These are phyloP conservation scores for Pleurotus giganteus DNA, from an alignment of 768 basidiomycete genomes.

Conservation along the genomic window DNA sequence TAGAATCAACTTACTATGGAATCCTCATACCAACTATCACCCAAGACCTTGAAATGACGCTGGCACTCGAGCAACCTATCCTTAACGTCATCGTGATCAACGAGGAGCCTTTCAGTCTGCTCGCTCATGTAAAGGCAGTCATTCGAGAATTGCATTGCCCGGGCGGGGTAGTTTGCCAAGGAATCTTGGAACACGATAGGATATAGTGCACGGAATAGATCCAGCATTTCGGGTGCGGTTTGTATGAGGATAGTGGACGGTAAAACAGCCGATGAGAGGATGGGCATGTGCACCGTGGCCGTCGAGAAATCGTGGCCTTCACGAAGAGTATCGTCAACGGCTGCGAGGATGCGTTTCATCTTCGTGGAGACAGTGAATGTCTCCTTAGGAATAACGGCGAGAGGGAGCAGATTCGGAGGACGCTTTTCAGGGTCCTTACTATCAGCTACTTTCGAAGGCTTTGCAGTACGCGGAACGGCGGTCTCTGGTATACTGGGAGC, in stretches of 20 bases:
- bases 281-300: slow-evolving; percentile 47
- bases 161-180: slow-evolving; percentile 45
- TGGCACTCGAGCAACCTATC: slow-evolving; percentile 52
- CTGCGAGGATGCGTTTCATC: slow-evolving; percentile 49
- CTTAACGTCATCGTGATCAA: slow-evolving; percentile 27
- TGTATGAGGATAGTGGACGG: slow-evolving; percentile 55
- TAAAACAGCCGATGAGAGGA: slow-evolving; percentile 32
- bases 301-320: slow-evolving; percentile 61
- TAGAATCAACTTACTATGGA: slow-evolving; percentile 52
- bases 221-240: slow-evolving; percentile 64
- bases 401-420: slow-evolving; percentile 22
- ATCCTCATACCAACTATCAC: slow-evolving; percentile 70
- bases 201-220: slow-evolving; percentile 77
- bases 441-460: not conserved
- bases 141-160: slow-evolving; percentile 77
- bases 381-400: slow-evolving; percentile 39
- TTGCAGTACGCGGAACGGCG: not conserved
- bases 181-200: slow-evolving; percentile 56
- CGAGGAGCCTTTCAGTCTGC: slow-evolving; percentile 44
- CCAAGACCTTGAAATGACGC: slow-evolving; percentile 48
- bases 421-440: slow-evolving; percentile 17
- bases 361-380: slow-evolving; percentile 58
- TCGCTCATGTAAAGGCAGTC: slow-evolving; percentile 68
- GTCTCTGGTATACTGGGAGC: slow-evolving; percentile 19
- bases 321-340: slow-evolving; percentile 58